These are phyloP conservation scores for Mesembryanthemum crystallinum DNA, from an alignment of 148 eudicot species.

Conservation along the genomic window DNA sequence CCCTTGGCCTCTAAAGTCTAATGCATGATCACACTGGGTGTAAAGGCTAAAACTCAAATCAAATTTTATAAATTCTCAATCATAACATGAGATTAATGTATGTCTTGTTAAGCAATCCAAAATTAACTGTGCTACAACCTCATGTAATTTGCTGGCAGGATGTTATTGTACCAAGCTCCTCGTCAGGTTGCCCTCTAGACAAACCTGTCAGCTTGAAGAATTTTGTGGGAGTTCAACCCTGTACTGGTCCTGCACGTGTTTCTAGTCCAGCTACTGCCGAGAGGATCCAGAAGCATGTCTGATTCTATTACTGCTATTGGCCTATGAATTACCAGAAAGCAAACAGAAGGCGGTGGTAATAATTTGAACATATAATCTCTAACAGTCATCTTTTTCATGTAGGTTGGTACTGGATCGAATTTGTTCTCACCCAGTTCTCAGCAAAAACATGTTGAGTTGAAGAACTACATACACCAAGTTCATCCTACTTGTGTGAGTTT, in stretches of 20 bases:
- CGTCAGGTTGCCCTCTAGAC: constrained; percentile 28
- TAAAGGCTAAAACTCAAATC: no score
- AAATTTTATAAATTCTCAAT: no score
- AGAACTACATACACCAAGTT: background rate
- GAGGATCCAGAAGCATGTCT: constrained; percentile 14
- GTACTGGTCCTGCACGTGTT: background rate
- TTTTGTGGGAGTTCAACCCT: constrained; percentile 11
- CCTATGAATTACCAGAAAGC: background rate
- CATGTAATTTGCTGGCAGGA: constrained; percentile 27
- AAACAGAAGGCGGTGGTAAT: no score
- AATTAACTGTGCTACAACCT: background rate
- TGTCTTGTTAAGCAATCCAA: no score
- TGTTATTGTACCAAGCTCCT: constrained; percentile 40
- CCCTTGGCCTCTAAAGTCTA: no score
- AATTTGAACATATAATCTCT: background rate
- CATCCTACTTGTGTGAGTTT: constrained; percentile 2
- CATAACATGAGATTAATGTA: no score
- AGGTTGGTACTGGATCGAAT: constrained; percentile 16
- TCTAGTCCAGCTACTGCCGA: background rate
- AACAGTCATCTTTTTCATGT: background rate
- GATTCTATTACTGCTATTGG: background rate
- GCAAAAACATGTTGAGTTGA: constrained; percentile 1
- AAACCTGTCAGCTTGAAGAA: constrained; percentile 19
- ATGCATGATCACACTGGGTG: no score
- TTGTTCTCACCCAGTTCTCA: background rate